Percentiles rank a stretch among this genome's conserved stretches.
phyloP scores from a whole-genome alignment of 768 basidiomycete genomes.

The Agaricus bisporus region DNA sequence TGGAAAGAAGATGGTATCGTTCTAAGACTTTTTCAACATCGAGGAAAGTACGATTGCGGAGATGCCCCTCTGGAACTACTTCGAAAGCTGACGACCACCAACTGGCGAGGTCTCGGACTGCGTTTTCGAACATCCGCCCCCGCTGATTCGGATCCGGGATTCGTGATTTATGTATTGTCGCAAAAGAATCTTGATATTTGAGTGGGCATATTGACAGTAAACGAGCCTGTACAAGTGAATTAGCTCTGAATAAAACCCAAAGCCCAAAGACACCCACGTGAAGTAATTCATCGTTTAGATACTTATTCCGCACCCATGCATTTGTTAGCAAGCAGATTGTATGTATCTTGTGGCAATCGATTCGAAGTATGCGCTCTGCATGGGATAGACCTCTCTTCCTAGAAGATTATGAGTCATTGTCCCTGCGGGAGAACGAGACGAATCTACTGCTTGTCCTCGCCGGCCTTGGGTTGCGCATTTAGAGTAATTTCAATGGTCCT shows the following conservation, averaged over 20 bases:
- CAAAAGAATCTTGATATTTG: conserved; percentile 72
- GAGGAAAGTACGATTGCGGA: conserved; percentile 73
- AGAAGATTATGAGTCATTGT: conserved; percentile 14
- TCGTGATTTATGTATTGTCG: conserved; percentile 72
- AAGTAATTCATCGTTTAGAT: conserved; percentile 76
- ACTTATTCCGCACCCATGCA: conserved; percentile 70
- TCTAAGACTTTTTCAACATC: conserved; percentile 49
- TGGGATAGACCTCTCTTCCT: conserved; percentile 49
- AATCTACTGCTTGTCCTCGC: conserved; percentile 40
- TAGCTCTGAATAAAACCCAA: not conserved
- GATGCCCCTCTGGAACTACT: conserved; percentile 55
- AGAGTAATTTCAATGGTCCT: conserved; percentile 67
- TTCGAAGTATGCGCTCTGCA: conserved; percentile 66
- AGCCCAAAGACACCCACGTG: conserved; percentile 51
- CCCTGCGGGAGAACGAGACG: conserved; percentile 5
- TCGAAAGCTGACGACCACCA: conserved; percentile 88
- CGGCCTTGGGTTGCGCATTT: conserved; percentile 30
- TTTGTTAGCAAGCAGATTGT: conserved; percentile 76
- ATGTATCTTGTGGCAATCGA: conserved; percentile 87
- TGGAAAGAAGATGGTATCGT: conserved; percentile 22
- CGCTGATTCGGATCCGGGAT: conserved; percentile 77
- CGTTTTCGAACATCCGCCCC: conserved; percentile 82
- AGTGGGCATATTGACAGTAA: conserved; percentile 84
- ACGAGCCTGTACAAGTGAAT: conserved; percentile 59
- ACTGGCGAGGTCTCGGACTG: conserved; percentile 61